phyloP scores from a whole-genome alignment of 2,329 filamentous ascomycete species.

The Cytospora mali region DNA sequence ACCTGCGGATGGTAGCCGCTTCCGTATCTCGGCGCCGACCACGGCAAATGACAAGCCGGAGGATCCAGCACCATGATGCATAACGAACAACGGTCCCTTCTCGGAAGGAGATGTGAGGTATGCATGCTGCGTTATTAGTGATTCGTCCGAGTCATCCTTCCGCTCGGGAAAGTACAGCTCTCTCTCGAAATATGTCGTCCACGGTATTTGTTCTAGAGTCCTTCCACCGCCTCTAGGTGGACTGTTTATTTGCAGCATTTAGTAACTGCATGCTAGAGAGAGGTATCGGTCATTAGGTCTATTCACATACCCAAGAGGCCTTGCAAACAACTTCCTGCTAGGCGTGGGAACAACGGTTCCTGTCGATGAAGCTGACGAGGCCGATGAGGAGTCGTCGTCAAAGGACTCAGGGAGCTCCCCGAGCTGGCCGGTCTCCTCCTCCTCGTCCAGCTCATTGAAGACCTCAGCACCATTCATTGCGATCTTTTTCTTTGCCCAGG shows the following conservation, averaged over 20 bases:
- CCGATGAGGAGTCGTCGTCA: slow-evolving; percentile 72
- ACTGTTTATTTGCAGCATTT: slow-evolving; percentile 38
- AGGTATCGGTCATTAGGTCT: slow-evolving; percentile 10
- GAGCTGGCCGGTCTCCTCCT: slow-evolving; percentile 43
- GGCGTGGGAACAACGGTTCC: slow-evolving; percentile 86
- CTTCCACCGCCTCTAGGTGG: slow-evolving; percentile 49
- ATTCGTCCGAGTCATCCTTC: slow-evolving; percentile 40
- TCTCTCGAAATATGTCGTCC: slow-evolving; percentile 89
- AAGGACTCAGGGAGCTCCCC: slow-evolving; percentile 49
- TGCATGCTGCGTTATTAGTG: slow-evolving; percentile 71
- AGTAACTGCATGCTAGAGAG: slow-evolving; percentile 1
- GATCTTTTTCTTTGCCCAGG: slow-evolving; percentile 77
- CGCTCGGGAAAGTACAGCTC: slow-evolving; percentile 72
- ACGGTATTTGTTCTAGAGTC: slow-evolving; percentile 69
- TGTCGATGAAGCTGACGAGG: slow-evolving; percentile 88
- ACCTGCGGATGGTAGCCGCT: slow-evolving; percentile 76
- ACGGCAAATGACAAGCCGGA: slow-evolving; percentile 91
- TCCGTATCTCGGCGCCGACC: slow-evolving; percentile 75
- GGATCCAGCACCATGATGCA: slow-evolving; percentile 92
- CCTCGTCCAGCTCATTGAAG: slow-evolving; percentile 57
- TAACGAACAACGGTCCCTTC: slow-evolving; percentile 81
- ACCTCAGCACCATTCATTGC: slow-evolving; percentile 54
- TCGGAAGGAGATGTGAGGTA: slow-evolving; percentile 83
- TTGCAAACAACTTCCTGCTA: slow-evolving; percentile 72
- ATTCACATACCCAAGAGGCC: slow-evolving; percentile 63